Percentiles rank a stretch among this genome's conserved stretches.
Conservation (phyloP, 768 basidiomycete genomes). For the Leucosporidium creatinivorum region DNA sequence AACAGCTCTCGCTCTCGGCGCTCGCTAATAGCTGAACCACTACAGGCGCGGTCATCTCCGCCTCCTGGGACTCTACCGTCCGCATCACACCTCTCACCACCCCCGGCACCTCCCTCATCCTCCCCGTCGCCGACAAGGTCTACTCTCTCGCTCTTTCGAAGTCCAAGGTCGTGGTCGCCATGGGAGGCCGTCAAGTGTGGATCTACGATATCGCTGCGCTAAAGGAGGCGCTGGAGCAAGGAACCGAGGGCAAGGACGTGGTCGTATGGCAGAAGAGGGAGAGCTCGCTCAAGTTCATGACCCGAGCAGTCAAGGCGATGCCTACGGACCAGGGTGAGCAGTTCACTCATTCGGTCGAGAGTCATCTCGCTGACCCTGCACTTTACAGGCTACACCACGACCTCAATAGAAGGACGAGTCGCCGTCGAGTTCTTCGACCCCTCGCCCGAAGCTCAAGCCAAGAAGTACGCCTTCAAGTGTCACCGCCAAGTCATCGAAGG, state of each 20-base stretch:
- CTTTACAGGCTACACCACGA: conserved; percentile 73
- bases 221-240: conserved; percentile 40
- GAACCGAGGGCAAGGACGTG: conserved; percentile 31
- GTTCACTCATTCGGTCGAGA: background rate
- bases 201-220: conserved; percentile 82
- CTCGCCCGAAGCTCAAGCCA: conserved; percentile 64
- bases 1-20: background rate
- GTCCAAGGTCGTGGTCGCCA: conserved; percentile 76
- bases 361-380: background rate
- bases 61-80: conserved; percentile 85
- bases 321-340: conserved; percentile 72
- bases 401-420: conserved; percentile 90
- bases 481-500: conserved; percentile 84
- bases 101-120: conserved; percentile 51
- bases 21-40: background rate
- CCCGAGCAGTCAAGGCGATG: conserved; percentile 85
- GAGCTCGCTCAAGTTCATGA: conserved; percentile 92
- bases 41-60: conserved; percentile 67
- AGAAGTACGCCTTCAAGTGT: conserved; percentile 94
- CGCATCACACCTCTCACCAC: conserved; percentile 80
- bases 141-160: conserved; percentile 75
- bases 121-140: conserved; percentile 71
- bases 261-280: conserved; percentile 71
- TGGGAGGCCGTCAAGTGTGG: conserved; percentile 82
- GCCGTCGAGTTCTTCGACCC: conserved; percentile 96